A percentile compares a stretch with the other conserved stretches of the same genome.
Evolutionary conservation across 2,329 filamentous ascomycete species (phyloP).

Genomic region (Penicillium paneum): DNA sequence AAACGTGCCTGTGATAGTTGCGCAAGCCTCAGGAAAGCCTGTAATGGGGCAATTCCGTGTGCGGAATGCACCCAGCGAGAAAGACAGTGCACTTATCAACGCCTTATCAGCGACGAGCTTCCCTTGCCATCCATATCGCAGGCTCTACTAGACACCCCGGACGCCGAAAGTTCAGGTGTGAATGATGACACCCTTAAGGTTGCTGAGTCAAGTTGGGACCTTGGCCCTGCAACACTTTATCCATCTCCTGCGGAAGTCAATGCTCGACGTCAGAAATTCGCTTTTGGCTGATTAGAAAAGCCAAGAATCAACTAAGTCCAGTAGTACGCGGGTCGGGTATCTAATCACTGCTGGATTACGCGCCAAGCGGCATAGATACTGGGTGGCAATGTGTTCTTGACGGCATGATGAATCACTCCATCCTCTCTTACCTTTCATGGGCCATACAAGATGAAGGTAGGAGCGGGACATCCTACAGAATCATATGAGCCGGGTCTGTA

Average conservation of each 20-base stretch:
- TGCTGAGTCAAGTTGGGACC: not conserved
- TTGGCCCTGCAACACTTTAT: conserved; percentile 4
- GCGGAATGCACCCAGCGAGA: conserved; percentile 22
- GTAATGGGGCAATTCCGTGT: conserved; percentile 24
- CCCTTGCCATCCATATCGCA: not conserved
- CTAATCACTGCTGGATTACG: not conserved
- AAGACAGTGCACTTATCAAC: conserved; percentile 24
- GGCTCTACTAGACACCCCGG: not conserved
- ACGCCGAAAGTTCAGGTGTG: not conserved
- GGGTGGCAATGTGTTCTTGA: not conserved
- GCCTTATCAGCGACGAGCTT: conserved; percentile 8
- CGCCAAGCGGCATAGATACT: not conserved
- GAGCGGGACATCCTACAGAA: not conserved
- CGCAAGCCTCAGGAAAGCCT: conserved; percentile 28
- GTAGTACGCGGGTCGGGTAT: not conserved
- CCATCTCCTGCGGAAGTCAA: not conserved
- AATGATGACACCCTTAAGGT: not conserved
- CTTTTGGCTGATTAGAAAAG: not conserved
- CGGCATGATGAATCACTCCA: not conserved
- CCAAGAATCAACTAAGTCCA: too few species aligned
- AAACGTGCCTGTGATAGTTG: conserved; percentile 32
- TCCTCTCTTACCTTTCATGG: not conserved
- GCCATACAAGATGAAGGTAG: not conserved
- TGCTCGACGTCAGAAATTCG: not conserved
- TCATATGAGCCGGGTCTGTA: not conserved